phyloP scores from a whole-genome alignment of 192 early-diverging fungal species.

The Rhizophagus clarus region DNA sequence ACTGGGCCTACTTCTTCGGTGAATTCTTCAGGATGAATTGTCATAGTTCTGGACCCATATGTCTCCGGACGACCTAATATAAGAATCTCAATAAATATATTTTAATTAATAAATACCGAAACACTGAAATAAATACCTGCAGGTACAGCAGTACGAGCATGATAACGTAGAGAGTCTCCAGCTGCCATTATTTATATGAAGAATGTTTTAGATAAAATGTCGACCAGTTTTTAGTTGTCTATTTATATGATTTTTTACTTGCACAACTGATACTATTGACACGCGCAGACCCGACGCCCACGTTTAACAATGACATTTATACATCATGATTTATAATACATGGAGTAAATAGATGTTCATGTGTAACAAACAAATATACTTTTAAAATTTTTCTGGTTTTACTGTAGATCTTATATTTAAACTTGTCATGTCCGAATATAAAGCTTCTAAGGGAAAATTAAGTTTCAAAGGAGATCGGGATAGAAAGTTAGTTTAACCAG shows the following conservation, averaged over 20 bases:
- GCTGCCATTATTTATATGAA: background rate
- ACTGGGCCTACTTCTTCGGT: background rate
- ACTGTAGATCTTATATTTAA: too few species aligned
- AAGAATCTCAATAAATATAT: background rate
- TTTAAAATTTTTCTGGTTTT: too few species aligned
- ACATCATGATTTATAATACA: too few species aligned
- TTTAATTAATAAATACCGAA: background rate
- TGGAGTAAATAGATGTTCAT: too few species aligned
- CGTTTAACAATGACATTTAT: too few species aligned
- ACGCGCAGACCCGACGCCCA: too few species aligned
- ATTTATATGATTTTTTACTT: too few species aligned
- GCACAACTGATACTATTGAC: too few species aligned
- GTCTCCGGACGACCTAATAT: slow-evolving; percentile 14
- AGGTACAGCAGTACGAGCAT: background rate
- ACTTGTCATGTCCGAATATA: slow-evolving; percentile 35
- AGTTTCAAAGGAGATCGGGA: slow-evolving; percentile 68
- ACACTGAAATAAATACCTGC: background rate
- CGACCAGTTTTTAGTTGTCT: too few species aligned
- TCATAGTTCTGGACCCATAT: slow-evolving; percentile 36
- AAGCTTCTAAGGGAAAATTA: slow-evolving; percentile 52
- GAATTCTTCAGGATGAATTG: slow-evolving; percentile 27
- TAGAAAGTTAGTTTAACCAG: background rate
- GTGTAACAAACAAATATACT: too few species aligned
- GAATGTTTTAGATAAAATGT: too few species aligned
- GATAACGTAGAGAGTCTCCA: background rate